A percentile compares a stretch with the other conserved stretches of the same genome.
Conservation (phyloP, 1,284 basidiomycete species). For the Lentinus polychrous region DNA sequence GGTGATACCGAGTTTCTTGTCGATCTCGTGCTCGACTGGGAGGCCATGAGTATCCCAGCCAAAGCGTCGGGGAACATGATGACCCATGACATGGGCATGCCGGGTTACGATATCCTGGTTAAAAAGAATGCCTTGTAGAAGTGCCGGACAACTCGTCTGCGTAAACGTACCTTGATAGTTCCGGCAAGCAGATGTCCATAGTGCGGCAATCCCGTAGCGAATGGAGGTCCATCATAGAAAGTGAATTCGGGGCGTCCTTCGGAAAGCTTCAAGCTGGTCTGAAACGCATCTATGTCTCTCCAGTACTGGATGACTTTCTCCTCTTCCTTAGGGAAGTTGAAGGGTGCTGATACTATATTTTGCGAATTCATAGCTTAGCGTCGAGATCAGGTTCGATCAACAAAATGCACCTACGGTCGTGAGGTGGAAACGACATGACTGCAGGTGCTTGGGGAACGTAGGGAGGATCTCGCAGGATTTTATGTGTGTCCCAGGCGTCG, state of each 20-base stretch:
- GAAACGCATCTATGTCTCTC: slow-evolving; percentile 97
- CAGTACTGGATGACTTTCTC: slow-evolving; percentile 90
- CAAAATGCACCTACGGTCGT: slow-evolving; percentile 53
- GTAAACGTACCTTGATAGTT: slow-evolving; percentile 82
- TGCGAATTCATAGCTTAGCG: slow-evolving; percentile 3
- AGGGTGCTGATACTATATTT: slow-evolving; percentile 56
- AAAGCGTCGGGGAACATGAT: slow-evolving; percentile 92
- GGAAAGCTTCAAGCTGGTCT: slow-evolving; percentile 88
- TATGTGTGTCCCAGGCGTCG: background rate
- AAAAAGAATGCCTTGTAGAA: background rate
- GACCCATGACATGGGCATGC: slow-evolving; percentile 90
- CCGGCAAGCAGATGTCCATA: slow-evolving; percentile 90
- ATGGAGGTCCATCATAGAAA: slow-evolving; percentile 98
- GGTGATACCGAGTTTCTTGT: slow-evolving; percentile 92
- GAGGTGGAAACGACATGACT: slow-evolving; percentile 60
- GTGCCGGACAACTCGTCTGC: background rate
- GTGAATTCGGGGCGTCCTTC: slow-evolving; percentile 86
- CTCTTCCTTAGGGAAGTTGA: slow-evolving; percentile 91
- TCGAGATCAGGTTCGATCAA: background rate
- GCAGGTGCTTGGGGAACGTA: background rate
- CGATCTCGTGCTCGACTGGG: slow-evolving; percentile 99
- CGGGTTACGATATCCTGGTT: slow-evolving; percentile 92
- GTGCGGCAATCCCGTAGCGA: slow-evolving; percentile 95
- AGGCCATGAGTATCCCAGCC: slow-evolving; percentile 99
- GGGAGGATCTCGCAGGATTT: background rate